A percentile compares a stretch with the other conserved stretches of the same genome.
Evolutionary conservation across 768 basidiomycete species (phyloP).

Genomic region (Calocera cornea): DNA sequence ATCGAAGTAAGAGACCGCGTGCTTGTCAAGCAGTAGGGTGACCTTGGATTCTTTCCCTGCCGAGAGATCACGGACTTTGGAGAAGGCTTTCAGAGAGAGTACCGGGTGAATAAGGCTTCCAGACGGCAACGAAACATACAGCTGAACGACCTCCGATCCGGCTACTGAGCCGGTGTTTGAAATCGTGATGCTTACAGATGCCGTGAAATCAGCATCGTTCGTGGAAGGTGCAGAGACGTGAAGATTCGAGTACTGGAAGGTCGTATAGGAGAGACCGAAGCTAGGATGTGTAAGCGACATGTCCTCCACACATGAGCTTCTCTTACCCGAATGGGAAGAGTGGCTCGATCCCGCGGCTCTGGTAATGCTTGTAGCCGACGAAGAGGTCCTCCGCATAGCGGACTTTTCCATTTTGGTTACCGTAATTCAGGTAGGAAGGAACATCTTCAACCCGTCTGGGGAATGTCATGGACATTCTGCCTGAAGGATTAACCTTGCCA

Average conservation of each 20-base stretch:
- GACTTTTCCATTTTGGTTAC: slow-evolving; percentile 51
- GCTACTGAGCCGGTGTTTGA: slow-evolving; percentile 46
- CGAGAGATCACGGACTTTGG: slow-evolving; percentile 39
- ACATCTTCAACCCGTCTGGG: slow-evolving; percentile 59
- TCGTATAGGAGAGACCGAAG: slow-evolving; percentile 64
- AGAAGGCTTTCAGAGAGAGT: slow-evolving; percentile 47
- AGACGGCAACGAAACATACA: slow-evolving; percentile 42
- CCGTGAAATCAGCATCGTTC: slow-evolving; percentile 35
- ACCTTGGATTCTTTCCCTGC: slow-evolving; percentile 36
- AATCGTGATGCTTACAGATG: slow-evolving; percentile 39
- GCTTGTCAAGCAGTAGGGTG: slow-evolving; percentile 41
- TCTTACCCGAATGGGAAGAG: slow-evolving; percentile 62
- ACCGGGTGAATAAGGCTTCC: slow-evolving; percentile 42
- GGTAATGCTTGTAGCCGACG: slow-evolving; percentile 68
- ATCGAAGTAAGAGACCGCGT: slow-evolving; percentile 40
- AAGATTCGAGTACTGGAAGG: slow-evolving; percentile 44
- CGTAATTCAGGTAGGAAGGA: slow-evolving; percentile 54
- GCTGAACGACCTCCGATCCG: slow-evolving; percentile 58
- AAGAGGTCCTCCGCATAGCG: slow-evolving; percentile 56
- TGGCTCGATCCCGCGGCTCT: slow-evolving; percentile 46
- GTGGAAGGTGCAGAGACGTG: slow-evolving; percentile 33
- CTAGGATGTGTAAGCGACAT: slow-evolving; percentile 21
- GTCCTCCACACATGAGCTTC: neutral
- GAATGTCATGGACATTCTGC: slow-evolving; percentile 65
- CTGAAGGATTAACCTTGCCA: slow-evolving; percentile 65